A percentile compares a stretch with the other conserved stretches of the same genome.
Evolutionary conservation across 2,329 filamentous ascomycete genomes (phyloP).

Genomic region (Dothideomycetes sp.): DNA sequence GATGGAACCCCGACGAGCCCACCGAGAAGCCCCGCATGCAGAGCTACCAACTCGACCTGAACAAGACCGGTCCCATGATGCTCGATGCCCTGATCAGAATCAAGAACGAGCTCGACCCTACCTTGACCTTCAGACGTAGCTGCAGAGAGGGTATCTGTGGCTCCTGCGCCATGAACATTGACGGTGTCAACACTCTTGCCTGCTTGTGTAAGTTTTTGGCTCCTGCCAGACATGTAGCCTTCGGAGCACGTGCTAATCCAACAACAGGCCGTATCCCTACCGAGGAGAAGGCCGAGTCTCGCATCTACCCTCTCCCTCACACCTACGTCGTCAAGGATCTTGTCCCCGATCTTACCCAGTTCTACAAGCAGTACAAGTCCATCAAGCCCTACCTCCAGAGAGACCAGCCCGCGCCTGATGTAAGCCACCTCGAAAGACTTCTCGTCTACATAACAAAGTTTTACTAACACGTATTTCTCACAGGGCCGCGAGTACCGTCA

Average conservation of each 20-base stretch:
- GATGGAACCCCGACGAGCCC: constrained; percentile 93
- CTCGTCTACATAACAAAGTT: too few relatives aligned
- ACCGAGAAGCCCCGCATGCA: constrained; percentile 93
- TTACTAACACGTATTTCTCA: constrained; percentile 18
- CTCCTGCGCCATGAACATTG: constrained; percentile 99
- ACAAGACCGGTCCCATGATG: constrained; percentile 99
- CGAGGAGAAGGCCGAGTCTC: constrained; percentile 69
- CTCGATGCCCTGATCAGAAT: constrained; percentile 93
- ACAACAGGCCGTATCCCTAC: constrained; percentile 77
- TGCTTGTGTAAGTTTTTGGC: constrained; percentile 71
- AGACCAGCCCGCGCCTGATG: constrained; percentile 72
- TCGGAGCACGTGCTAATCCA: not conserved
- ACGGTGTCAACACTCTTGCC: constrained; percentile 94
- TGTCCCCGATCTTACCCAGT: constrained; percentile 92
- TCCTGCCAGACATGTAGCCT: not conserved
- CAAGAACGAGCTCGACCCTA: constrained; percentile 98
- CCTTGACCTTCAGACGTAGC: constrained; percentile 87
- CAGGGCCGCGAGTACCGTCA: constrained; percentile 90
- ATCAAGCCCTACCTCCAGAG: constrained; percentile 98
- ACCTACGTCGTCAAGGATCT: constrained; percentile 99
- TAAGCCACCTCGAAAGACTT: constrained; percentile 42
- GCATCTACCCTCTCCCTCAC: constrained; percentile 96
- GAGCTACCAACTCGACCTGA: constrained; percentile 86
- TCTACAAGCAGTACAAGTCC: constrained; percentile 99
- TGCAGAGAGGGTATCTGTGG: constrained; percentile 98